Evolutionary conservation across 2,329 filamentous ascomycete genomes (phyloP), one percentile per base, ranked within the genome.

Genomic region (Coniochaeta hoffmannii): DNA sequence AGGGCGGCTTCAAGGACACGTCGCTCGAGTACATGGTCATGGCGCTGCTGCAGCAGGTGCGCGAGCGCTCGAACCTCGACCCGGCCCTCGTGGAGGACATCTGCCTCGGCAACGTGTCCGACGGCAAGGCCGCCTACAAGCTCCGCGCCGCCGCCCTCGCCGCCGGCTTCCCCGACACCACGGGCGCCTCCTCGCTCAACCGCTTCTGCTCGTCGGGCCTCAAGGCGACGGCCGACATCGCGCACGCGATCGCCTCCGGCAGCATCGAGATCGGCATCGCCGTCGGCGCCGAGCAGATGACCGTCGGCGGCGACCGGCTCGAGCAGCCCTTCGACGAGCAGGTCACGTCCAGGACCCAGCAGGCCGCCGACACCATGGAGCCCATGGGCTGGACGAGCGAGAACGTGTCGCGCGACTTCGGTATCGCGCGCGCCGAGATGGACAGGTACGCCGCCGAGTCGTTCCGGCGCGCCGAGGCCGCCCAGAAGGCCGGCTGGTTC

Each of bases 351-450:
- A 75, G 79, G 66, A 88, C 81, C 74, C 87, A 90, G 69, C 90
- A 97, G 68, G 82, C 90, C 0, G 73, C 73, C 50, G 93, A 97
- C 75, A 94, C 91, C 79, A 83, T 93, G 83, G 83, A 91, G 79
- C 89, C 93, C 62, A 99, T 99, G 94, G 94, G 94, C 22, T 95
- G 96, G 83, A 99, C 94, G 2, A 93, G 88, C 57, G 94, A 99
- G 78, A 97, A 97, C 69, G 91, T 99, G 28, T 90, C 87, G 64
- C 84, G 84, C 51, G 94, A 97, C 74, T 97, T 97, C 71, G 83
- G 87, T 68, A 86, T 99, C 68, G 75, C 83, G 2, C 83, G 94
- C 58, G 85, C 92, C 68, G 74, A 76, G 69, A 89, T 97, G 75
- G 94, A 99, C 72, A 77, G 80, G 62, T 97, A 86, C 70, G 90